phyloP scores from a whole-genome alignment of 208 protist species.

The Acanthamoeba royreba region DNA sequence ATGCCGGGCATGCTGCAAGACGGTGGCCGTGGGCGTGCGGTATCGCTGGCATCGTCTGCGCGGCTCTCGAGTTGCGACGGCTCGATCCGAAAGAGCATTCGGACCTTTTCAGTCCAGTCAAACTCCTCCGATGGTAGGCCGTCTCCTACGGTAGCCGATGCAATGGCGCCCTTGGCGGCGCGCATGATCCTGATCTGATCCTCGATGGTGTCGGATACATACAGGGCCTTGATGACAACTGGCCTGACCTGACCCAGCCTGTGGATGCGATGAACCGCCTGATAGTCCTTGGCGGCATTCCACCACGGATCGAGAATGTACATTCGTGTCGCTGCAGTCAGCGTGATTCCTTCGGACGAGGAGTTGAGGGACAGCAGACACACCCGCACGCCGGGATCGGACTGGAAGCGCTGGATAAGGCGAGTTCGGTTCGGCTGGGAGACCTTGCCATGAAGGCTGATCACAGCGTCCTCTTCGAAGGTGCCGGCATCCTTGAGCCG shows the following conservation, averaged over 20 bases:
- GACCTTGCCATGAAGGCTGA: not conserved
- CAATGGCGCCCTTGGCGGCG: not conserved
- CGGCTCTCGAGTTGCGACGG: no score
- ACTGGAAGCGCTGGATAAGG: not conserved
- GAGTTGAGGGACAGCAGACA: slow-evolving; percentile 75
- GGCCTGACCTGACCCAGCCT: not conserved
- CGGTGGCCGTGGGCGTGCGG: no score
- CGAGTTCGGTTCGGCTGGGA: not conserved
- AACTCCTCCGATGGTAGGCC: not conserved
- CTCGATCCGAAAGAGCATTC: not conserved
- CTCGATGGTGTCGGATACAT: not conserved
- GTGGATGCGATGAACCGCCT: not conserved
- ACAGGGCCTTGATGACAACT: not conserved
- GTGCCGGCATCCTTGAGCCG: not conserved
- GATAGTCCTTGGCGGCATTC: slow-evolving; percentile 34
- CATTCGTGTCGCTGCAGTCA: slow-evolving; percentile 93
- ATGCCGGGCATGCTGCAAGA: not conserved
- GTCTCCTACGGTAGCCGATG: not conserved
- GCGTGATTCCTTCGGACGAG: slow-evolving; percentile 95
- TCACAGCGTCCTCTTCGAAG: not conserved
- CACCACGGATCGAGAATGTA: slow-evolving; percentile 86
- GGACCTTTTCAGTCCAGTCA: not conserved
- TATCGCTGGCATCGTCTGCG: not conserved
- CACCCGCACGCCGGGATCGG: slow-evolving; percentile 26
- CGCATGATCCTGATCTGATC: not conserved